phyloP scores from a whole-genome alignment of 1,284 basidiomycete genomes.

The Sporisorium reilianum region DNA sequence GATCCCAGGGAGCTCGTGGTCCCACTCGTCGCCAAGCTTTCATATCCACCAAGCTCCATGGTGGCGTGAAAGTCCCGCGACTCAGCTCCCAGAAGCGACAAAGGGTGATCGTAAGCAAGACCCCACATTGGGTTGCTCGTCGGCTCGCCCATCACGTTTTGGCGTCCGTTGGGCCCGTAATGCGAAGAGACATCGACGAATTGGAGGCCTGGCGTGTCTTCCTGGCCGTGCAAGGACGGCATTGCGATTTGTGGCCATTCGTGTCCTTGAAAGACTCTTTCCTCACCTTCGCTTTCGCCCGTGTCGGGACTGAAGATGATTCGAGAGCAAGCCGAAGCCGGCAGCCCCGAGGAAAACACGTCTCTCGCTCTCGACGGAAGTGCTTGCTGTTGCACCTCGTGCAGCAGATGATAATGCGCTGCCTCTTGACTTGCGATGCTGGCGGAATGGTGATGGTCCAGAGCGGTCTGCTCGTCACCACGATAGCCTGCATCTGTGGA shows the following conservation, averaged over 20 bases:
- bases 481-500: not conserved
- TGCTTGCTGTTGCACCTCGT: not conserved
- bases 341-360: too few species aligned
- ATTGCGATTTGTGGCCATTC: not conserved
- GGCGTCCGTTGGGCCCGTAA: not conserved
- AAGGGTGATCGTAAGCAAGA: not conserved
- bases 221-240: not conserved
- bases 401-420: not conserved
- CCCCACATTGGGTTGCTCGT: constrained; percentile 25
- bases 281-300: not conserved
- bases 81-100: not conserved
- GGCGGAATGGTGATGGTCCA: not conserved
- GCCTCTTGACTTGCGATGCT: too few species aligned
- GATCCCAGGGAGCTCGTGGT: constrained; percentile 15
- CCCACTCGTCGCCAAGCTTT: not conserved
- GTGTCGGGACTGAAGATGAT: not conserved
- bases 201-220: not conserved
- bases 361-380: not conserved
- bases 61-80: not conserved
- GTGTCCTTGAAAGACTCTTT: not conserved
- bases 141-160: not conserved
- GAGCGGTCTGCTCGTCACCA: not conserved
- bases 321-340: not conserved
- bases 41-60: not conserved
- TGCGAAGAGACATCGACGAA: constrained; percentile 1